Evolutionary conservation across 140 eudicot genomes (phyloP).

Genomic region (Senecio squalidus): DNA sequence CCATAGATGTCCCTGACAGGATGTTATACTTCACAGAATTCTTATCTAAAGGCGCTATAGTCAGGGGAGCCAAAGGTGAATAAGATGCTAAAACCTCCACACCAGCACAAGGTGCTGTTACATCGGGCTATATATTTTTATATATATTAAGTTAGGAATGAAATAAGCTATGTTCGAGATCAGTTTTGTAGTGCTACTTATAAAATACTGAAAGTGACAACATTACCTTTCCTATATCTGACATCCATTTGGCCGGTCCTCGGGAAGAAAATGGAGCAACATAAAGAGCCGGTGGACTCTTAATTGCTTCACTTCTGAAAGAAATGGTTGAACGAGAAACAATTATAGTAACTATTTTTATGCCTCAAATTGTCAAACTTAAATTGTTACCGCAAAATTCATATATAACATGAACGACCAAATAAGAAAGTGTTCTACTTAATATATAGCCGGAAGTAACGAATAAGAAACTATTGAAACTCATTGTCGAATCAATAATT

Average conservation of each 20-base stretch:
- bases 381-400: no score
- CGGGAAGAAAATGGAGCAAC: conserved; percentile 19
- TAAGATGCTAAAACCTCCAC: conserved; percentile 46
- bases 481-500: no score
- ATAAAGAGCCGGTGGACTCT: neutral
- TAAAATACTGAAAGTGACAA: no score
- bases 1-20: conserved; percentile 63
- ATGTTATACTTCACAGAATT: conserved; percentile 31
- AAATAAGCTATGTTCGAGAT: neutral
- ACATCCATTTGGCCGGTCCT: conserved; percentile 11
- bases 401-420: no score
- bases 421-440: no score
- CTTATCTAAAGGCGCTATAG: neutral
- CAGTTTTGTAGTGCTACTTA: no score
- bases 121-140: conserved; percentile 36
- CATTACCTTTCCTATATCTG: conserved; percentile 19
- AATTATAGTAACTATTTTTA: no score
- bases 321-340: no score
- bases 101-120: conserved; percentile 55
- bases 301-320: neutral
- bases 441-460: no score
- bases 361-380: no score
- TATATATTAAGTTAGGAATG: neutral
- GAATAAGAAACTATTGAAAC: no score
- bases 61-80: conserved; percentile 26